Percentiles rank a stretch among this genome's conserved stretches.
Conservation (phyloP, 1,284 basidiomycete genomes). For the Ganoderma lingzhi region DNA sequence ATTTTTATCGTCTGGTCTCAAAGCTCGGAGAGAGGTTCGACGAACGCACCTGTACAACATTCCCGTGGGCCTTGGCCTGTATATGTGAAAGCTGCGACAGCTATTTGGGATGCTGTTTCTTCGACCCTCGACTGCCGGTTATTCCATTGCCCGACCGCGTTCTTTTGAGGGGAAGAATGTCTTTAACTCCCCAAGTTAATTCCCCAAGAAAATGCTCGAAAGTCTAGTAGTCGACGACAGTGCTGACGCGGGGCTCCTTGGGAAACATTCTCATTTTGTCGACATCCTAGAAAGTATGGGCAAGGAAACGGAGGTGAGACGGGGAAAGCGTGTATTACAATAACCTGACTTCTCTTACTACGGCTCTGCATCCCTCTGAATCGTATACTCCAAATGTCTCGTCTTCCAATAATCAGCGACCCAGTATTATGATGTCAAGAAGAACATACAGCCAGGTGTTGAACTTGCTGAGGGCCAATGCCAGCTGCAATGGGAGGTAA, state of each 20-base stretch:
- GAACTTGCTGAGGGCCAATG: too few relatives aligned
- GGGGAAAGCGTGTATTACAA: too few relatives aligned
- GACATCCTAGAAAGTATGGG: too few relatives aligned
- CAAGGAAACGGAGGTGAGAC: too few relatives aligned
- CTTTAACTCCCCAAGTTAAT: background rate
- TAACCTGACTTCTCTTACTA: too few relatives aligned
- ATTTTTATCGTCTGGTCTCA: constrained; percentile 7
- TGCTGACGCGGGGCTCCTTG: background rate
- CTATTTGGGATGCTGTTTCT: background rate
- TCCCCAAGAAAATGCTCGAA: background rate
- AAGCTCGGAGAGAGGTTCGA: background rate
- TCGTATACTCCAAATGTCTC: too few relatives aligned
- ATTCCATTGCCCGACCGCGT: background rate
- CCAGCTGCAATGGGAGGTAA: too few relatives aligned
- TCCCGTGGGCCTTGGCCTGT: background rate
- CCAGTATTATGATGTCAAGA: too few relatives aligned
- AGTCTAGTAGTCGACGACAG: background rate
- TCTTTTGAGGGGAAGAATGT: background rate
- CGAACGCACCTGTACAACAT: background rate
- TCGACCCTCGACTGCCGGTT: background rate
- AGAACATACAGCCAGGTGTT: background rate
- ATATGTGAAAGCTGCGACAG: background rate
- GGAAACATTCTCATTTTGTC: too few relatives aligned
- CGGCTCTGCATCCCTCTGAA: too few relatives aligned
- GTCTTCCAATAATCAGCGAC: too few relatives aligned